Evolutionary conservation across 176 grass and related monocot species (phyloP).

Genomic region (Eragrostis curvula): DNA sequence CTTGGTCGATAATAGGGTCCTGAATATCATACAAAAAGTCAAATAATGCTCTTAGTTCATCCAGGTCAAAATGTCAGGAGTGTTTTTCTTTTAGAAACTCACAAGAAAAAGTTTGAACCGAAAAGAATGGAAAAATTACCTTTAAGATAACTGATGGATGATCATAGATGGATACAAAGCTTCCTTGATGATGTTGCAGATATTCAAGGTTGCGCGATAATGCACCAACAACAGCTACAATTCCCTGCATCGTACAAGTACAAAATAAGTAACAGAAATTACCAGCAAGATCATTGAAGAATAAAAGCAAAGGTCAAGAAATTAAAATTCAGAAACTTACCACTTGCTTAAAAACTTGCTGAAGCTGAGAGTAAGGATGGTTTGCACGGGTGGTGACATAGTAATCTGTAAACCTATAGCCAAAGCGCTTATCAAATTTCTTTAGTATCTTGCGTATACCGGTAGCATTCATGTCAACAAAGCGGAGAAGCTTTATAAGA

Average conservation of each 20-base stretch:
- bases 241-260: constrained; percentile 54
- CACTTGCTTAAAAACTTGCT: constrained; percentile 99
- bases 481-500: constrained; percentile 89
- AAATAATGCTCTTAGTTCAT: background rate
- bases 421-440: constrained; percentile 97
- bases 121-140: constrained; percentile 48
- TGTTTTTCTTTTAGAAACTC: background rate
- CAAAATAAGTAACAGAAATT: constrained; percentile 32
- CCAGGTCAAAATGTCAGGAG: constrained; percentile 17
- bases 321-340: constrained; percentile 54
- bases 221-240: constrained; percentile 81
- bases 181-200: constrained; percentile 68
- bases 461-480: constrained; percentile 92
- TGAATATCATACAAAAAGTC: constrained; percentile 40
- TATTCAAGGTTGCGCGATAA: constrained; percentile 82
- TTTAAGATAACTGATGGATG: constrained; percentile 60
- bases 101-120: constrained; percentile 10
- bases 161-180: constrained; percentile 84
- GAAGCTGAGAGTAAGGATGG: constrained; percentile 96
- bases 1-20: constrained; percentile 85
- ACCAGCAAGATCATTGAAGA: background rate
- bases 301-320: background rate
- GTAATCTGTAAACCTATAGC: constrained; percentile 93
- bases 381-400: constrained; percentile 87
- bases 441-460: constrained; percentile 95